Percentiles rank a stretch among this genome's conserved stretches.
Evolutionary conservation across 768 basidiomycete species (phyloP).

Genomic region (Termitomyces sp.): DNA sequence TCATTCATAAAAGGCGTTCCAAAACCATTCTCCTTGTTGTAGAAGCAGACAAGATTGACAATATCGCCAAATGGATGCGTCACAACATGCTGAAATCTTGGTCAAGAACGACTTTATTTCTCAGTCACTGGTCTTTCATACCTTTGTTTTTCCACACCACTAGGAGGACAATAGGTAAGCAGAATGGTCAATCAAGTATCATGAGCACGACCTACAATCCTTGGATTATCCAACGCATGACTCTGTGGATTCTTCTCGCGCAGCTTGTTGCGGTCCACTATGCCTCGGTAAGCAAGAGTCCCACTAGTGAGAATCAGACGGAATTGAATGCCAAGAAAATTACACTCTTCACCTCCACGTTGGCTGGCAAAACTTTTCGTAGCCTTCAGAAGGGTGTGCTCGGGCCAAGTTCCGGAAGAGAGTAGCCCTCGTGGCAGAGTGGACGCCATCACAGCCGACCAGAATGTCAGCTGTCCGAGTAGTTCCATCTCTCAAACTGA

Average conservation of each 20-base stretch:
- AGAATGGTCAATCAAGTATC: not conserved
- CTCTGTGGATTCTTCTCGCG: not conserved
- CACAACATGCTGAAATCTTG: conserved; percentile 16
- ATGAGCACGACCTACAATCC: not conserved
- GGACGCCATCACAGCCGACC: conserved; percentile 37
- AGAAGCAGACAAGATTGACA: conserved; percentile 17
- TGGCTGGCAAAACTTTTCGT: conserved; percentile 1
- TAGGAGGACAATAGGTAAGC: not conserved
- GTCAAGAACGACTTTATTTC: not conserved
- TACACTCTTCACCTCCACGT: conserved; percentile 1
- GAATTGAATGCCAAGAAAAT: not conserved
- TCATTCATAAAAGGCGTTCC: conserved; percentile 13
- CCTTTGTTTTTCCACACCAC: conserved; percentile 10
- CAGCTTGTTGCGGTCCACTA: not conserved
- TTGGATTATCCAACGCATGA: not conserved
- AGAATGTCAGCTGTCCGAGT: conserved; percentile 27
- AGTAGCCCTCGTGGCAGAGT: conserved; percentile 17
- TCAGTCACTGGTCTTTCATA: not conserved
- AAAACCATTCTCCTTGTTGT: conserved; percentile 12
- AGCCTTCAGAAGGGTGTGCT: not conserved
- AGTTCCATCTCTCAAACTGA: conserved; percentile 21
- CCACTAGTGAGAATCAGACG: not conserved
- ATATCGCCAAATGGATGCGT: conserved; percentile 17
- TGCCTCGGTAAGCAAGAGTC: conserved; percentile 1
- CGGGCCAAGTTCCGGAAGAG: conserved; percentile 10